Percentiles rank a stretch among this genome's conserved stretches.
These are phyloP conservation scores for Garcileccinum viscosum DNA, from an alignment of 1,284 basidiomycete genomes.

Conservation along the genomic window DNA sequence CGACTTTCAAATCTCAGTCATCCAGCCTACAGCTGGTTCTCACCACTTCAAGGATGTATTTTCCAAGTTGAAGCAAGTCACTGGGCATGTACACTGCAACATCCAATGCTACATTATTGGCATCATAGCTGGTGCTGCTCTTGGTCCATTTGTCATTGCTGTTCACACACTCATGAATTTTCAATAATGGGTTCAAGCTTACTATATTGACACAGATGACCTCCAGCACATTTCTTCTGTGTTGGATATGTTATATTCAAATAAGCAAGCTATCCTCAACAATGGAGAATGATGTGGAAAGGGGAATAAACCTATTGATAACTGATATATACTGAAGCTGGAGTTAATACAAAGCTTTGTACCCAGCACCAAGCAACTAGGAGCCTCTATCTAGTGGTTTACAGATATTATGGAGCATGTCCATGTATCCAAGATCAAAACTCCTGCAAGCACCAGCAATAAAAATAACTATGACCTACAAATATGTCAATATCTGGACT, in stretches of 20 bases:
- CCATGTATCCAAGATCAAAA: background rate
- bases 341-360: background rate
- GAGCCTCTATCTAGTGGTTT: background rate
- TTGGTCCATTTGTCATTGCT: background rate
- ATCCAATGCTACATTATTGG: background rate
- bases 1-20: conserved; percentile 3
- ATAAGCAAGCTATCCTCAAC: background rate
- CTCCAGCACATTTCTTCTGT: background rate
- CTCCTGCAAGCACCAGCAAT: background rate
- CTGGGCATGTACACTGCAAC: background rate
- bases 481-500: background rate
- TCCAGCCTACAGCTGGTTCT: conserved; percentile 3
- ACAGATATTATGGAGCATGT: background rate
- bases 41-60: conserved; percentile 9
- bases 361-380: background rate
- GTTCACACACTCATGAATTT: background rate
- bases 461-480: background rate
- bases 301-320: background rate
- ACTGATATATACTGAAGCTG: background rate
- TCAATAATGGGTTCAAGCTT: background rate
- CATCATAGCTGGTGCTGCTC: background rate
- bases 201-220: background rate
- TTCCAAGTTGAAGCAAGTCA: background rate
- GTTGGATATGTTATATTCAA: background rate
- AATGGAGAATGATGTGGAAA: background rate